Conservation (phyloP, 495 filamentous ascomycete genomes). For the Trichocladium antarcticum region DNA sequence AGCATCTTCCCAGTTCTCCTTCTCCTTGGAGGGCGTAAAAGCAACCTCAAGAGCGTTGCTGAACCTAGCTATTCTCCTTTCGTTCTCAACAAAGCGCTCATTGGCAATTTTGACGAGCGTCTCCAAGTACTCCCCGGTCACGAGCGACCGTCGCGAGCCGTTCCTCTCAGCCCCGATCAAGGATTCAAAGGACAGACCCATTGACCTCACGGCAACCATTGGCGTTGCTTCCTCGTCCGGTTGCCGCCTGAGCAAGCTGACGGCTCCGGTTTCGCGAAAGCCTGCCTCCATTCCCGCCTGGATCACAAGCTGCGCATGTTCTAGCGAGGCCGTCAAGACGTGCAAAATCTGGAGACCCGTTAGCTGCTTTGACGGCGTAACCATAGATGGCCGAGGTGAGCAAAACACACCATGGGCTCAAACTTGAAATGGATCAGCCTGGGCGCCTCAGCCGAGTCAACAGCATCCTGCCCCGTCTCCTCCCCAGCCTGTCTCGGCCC, state of each 20-base stretch:
- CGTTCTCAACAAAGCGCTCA: constrained; percentile 64
- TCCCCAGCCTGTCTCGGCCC: constrained; percentile 1
- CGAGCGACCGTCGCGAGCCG: constrained; percentile 30
- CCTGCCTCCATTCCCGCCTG: constrained; percentile 65
- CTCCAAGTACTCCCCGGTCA: constrained; percentile 48
- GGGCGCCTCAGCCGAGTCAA: constrained; percentile 12
- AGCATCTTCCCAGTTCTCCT: constrained; percentile 46
- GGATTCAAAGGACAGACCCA: constrained; percentile 67
- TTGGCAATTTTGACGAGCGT: constrained; percentile 59
- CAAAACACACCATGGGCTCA: constrained; percentile 70
- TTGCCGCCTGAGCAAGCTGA: constrained; percentile 26
- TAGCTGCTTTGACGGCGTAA: neutral
- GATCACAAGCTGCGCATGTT: constrained; percentile 60
- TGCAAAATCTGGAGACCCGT: constrained; percentile 65
- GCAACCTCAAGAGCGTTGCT: constrained; percentile 31
- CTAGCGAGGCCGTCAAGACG: constrained; percentile 59
- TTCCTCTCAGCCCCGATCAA: constrained; percentile 51
- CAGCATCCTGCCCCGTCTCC: neutral
- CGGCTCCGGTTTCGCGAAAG: constrained; percentile 78
- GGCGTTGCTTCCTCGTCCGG: constrained; percentile 36
- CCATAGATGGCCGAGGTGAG: neutral
- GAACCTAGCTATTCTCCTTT: constrained; percentile 56
- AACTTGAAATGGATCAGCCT: constrained; percentile 82
- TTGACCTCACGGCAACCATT: constrained; percentile 73
- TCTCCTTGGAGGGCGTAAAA: constrained; percentile 15